Evolutionary conservation across 1,284 basidiomycete genomes (phyloP), one percentile per base, ranked within the genome.

Genomic region (Puccinia horiana): DNA sequence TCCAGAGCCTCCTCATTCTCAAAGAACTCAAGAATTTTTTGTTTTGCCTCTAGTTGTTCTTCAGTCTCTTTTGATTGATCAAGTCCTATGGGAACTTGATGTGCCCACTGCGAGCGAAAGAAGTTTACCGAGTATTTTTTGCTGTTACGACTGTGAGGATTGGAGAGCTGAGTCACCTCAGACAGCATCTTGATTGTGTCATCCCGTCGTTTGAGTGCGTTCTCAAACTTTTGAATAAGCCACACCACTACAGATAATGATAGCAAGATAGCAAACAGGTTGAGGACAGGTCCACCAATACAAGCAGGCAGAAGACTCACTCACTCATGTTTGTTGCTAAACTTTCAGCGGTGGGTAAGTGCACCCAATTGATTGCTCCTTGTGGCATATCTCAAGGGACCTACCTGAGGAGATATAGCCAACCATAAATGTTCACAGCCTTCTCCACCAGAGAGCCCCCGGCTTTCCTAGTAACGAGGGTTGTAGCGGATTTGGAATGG

Each of bases 381-480:
- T n/a, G n/a, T n/a, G 35, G 72, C 47, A n/a, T 74, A 74, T 26
- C 72, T 74, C 49, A 74, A n/a, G 8, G 72, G 47, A 74, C 72
- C 18, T 8, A 74, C 47, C 47, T 44, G 14, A 4, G 72, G 35
- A 16, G 63, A 67, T 6, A 67, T 20, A 23, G 40, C 9, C 5
- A 76, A 76, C 75, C 75, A 77, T 1, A 74, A 23, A 12, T 49
- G 40, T 23, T 74, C 72, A 2, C 29, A 5, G 0, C 23, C 20
- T 32, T 74, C 72, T 9, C 72, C 49, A 37, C 56, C 72, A 23
- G 72, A 74, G 3, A 74, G 35, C 32, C 72, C 72, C 72, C 72
- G 56, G 2, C 54, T 26, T 14, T 32, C 32, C 12, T 74, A 23
- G 18, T 47, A 47, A 4, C 49, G 23, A 6, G 72, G 72, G 32